Evolutionary conservation across 2,329 filamentous ascomycete genomes (phyloP).

Genomic region (Aspergillus transmontanensis): DNA sequence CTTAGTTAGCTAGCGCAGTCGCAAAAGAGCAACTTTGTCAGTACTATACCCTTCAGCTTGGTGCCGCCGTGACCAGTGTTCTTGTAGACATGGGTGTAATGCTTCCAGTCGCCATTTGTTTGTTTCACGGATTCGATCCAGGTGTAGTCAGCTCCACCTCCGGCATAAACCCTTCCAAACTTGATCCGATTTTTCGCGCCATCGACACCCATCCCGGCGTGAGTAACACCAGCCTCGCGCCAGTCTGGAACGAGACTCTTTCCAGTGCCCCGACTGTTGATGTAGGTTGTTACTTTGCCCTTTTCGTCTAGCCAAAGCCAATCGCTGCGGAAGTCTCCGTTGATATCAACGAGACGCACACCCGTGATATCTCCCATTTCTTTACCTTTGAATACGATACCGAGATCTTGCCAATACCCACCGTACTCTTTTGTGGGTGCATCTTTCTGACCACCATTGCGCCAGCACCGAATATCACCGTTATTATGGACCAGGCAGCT

Average conservation of each 20-base stretch:
- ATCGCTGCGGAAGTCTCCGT: slow-evolving; percentile 7
- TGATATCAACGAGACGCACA: slow-evolving; percentile 9
- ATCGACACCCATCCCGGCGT: not conserved
- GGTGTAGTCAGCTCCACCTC: not conserved
- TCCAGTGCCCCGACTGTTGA: not conserved
- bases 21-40: not conserved
- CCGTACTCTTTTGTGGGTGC: not conserved
- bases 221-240: not conserved
- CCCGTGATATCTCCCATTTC: slow-evolving; percentile 5
- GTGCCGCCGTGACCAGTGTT: slow-evolving; percentile 5
- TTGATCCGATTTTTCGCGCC: not conserved
- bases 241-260: not conserved
- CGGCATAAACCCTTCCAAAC: not conserved
- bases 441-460: not conserved
- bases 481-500: not conserved
- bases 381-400: slow-evolving; percentile 3
- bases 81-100: not conserved
- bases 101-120: not conserved
- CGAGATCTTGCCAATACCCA: slow-evolving; percentile 3
- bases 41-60: not conserved
- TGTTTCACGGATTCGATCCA: not conserved
- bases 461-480: not conserved
- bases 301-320: slow-evolving; percentile 3
- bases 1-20: not conserved
- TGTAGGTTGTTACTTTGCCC: slow-evolving; percentile 6